These are phyloP conservation scores for Corylus heterophylla DNA, from an alignment of 306 rosid genomes.

Conservation along the genomic window DNA sequence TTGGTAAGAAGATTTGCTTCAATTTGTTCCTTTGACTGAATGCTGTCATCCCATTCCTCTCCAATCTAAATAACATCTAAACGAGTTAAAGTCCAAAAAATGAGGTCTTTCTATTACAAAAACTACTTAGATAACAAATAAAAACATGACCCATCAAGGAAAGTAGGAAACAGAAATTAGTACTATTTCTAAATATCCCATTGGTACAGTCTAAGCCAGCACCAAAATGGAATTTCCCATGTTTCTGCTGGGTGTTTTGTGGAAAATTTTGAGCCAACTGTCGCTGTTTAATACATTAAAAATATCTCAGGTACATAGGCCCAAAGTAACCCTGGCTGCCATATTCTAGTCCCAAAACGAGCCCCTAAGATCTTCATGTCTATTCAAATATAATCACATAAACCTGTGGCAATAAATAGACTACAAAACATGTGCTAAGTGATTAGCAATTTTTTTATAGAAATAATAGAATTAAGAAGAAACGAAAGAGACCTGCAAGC, in stretches of 20 bases:
- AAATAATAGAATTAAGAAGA: slow-evolving; percentile 23
- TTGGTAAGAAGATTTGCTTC: slow-evolving; percentile 83
- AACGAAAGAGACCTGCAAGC: slow-evolving; percentile 65
- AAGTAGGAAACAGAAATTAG: background rate
- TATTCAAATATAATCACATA: background rate
- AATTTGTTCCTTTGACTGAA: slow-evolving; percentile 92
- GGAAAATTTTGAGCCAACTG: background rate
- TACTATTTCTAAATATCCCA: background rate
- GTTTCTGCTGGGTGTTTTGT: background rate
- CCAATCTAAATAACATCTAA: slow-evolving; percentile 60
- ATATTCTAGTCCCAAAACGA: background rate
- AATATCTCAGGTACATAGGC: background rate
- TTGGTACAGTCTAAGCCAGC: background rate
- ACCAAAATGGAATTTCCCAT: background rate
- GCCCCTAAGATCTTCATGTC: background rate
- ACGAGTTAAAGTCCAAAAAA: slow-evolving; percentile 27
- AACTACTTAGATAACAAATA: background rate
- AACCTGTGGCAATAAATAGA: background rate
- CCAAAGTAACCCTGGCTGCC: background rate
- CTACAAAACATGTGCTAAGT: background rate
- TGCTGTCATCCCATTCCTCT: slow-evolving; percentile 98
- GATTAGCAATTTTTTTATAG: background rate
- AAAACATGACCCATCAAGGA: background rate
- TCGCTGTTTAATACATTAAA: background rate
- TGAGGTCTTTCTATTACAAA: background rate